Evolutionary conservation across 192 early-diverging fungal species (phyloP).

Genomic region (Coemansia reversa): DNA sequence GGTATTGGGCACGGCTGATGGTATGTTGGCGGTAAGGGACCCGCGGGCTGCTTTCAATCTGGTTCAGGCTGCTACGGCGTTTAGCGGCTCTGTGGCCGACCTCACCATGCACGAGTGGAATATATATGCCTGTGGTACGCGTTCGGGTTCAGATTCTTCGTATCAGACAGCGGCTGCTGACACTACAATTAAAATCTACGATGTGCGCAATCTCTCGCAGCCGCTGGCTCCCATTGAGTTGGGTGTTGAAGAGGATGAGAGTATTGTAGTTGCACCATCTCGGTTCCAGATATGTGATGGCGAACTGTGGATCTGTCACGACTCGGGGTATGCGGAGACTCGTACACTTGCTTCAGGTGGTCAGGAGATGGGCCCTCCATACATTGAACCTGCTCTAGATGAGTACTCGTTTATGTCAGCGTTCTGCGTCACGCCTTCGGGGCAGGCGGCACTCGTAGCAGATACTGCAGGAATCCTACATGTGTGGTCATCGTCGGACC

Average conservation of each 20-base stretch:
- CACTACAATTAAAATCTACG: slow-evolving; percentile 25
- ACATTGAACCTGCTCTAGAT: slow-evolving; percentile 44
- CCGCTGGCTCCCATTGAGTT: slow-evolving; percentile 15
- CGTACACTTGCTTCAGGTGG: slow-evolving; percentile 1
- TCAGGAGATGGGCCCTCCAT: neutral
- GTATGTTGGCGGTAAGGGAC: slow-evolving; percentile 34
- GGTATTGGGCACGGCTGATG: slow-evolving; percentile 23
- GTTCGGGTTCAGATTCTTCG: neutral
- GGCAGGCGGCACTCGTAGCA: slow-evolving; percentile 73
- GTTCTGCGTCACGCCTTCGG: slow-evolving; percentile 77
- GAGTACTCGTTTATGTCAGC: slow-evolving; percentile 65
- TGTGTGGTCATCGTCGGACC: slow-evolving; percentile 70
- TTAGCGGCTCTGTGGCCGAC: slow-evolving; percentile 23
- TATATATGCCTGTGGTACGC: slow-evolving; percentile 26
- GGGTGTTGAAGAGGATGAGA: slow-evolving; percentile 1
- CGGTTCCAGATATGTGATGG: slow-evolving; percentile 41
- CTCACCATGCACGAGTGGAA: slow-evolving; percentile 3
- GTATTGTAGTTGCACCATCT: slow-evolving; percentile 15
- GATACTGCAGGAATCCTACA: slow-evolving; percentile 76
- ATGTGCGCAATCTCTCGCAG: slow-evolving; percentile 27
- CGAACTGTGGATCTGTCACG: slow-evolving; percentile 31
- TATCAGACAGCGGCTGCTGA: slow-evolving; percentile 14
- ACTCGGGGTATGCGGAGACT: slow-evolving; percentile 28
- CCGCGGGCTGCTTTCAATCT: slow-evolving; percentile 16
- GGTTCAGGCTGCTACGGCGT: slow-evolving; percentile 11